Percentiles rank a stretch among this genome's conserved stretches.
Evolutionary conservation across 208 protist genomes (phyloP).

Genomic region (Giardia duodenalis): DNA sequence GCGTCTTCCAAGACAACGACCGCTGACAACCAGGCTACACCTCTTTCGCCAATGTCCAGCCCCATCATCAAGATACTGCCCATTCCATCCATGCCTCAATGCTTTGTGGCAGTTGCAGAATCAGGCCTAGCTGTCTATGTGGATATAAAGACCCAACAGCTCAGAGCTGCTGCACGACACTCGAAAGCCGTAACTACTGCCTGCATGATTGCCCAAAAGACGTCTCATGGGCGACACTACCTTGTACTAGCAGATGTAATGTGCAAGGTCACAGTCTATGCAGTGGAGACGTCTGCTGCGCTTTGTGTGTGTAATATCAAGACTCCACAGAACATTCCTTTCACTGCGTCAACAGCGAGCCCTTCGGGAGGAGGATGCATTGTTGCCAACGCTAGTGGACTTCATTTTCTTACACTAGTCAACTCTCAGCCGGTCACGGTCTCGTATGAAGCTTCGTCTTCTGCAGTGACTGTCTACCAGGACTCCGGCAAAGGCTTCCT

Average conservation of each 20-base stretch:
- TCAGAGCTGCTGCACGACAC: conserved; percentile 13
- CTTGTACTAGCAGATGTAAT: background rate
- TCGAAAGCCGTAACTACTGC: background rate
- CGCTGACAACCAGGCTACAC: background rate
- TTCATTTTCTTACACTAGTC: background rate
- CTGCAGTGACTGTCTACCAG: background rate
- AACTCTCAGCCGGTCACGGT: background rate
- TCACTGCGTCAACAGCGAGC: background rate
- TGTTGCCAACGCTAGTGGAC: background rate
- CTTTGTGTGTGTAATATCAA: background rate
- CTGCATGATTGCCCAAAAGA: background rate
- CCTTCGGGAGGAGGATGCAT: background rate
- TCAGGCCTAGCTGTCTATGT: background rate
- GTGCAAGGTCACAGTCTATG: background rate
- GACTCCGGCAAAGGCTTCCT: background rate
- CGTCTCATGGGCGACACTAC: background rate
- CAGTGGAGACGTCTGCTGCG: conserved; percentile 9
- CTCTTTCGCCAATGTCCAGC: too few relatives aligned
- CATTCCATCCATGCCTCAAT: background rate
- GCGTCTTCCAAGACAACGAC: background rate
- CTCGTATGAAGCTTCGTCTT: background rate
- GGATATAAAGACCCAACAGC: background rate
- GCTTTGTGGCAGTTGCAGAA: background rate
- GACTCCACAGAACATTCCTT: background rate
- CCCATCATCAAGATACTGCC: background rate